phyloP scores from a whole-genome alignment of 306 rosid species.

The Abrus pulchellus region DNA sequence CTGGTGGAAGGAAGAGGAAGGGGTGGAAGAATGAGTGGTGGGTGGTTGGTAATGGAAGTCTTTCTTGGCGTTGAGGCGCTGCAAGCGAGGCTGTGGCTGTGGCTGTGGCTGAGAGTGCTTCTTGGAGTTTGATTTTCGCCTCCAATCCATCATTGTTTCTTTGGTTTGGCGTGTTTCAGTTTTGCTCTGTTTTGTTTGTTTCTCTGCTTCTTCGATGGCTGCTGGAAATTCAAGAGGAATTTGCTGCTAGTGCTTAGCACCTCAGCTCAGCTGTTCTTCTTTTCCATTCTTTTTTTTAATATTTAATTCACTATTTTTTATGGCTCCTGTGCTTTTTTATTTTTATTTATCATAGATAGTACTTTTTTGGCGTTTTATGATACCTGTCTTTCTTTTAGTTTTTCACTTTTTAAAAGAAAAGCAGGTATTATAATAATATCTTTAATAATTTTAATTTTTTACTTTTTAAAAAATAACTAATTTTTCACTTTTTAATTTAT shows the following conservation, averaged over 20 bases:
- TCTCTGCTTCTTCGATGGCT: background rate
- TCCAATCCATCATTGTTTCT: constrained; percentile 61
- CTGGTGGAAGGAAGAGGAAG: constrained; percentile 31
- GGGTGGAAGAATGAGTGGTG: background rate
- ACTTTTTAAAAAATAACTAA: no score
- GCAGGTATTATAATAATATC: no score
- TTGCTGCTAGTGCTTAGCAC: background rate
- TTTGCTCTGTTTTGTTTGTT: background rate
- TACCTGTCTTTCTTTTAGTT: background rate
- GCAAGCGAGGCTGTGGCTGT: constrained; percentile 47
- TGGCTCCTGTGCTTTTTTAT: background rate
- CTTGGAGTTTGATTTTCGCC: constrained; percentile 30
- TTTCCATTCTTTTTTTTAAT: background rate
- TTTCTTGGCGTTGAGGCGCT: constrained; percentile 66
- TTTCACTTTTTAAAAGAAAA: background rate
- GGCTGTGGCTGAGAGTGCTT: background rate
- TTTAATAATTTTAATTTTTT: no score
- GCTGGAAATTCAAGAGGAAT: background rate
- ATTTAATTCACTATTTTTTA: background rate
- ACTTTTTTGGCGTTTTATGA: background rate
- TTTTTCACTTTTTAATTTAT: no score
- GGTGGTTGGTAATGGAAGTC: constrained; percentile 55
- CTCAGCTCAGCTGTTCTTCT: background rate
- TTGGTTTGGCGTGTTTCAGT: background rate
- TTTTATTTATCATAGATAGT: background rate